phyloP scores from a whole-genome alignment of 495 filamentous ascomycete genomes.

The Neurospora hispaniola region DNA sequence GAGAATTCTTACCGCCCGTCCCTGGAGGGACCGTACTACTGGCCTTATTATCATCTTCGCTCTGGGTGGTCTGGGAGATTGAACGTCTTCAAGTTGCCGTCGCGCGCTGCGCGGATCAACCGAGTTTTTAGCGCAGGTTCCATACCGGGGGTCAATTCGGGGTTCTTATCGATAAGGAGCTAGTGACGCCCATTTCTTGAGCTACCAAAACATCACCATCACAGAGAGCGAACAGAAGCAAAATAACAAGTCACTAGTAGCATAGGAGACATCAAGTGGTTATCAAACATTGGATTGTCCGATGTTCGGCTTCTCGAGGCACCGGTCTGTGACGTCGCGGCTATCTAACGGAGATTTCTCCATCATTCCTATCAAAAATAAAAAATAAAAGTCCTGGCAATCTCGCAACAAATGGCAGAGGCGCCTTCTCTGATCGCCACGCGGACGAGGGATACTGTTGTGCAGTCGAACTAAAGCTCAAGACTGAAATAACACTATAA shows the following conservation, averaged over 20 bases:
- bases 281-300: neutral
- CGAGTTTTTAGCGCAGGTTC: slow-evolving; percentile 19
- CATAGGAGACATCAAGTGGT: neutral
- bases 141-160: slow-evolving; percentile 7
- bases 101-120: slow-evolving; percentile 1
- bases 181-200: neutral
- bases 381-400: neutral
- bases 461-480: neutral
- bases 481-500: neutral
- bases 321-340: neutral
- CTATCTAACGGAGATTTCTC: neutral
- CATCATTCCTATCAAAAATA: neutral
- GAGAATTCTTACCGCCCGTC: slow-evolving; percentile 17
- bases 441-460: neutral
- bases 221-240: neutral
- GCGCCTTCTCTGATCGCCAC: neutral
- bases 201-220: neutral
- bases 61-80: neutral
- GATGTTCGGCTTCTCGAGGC: neutral
- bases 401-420: neutral
- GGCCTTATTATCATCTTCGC: slow-evolving; percentile 28
- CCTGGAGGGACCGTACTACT: slow-evolving; percentile 19
- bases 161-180: slow-evolving; percentile 28
- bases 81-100: neutral
- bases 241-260: neutral